Conservation (phyloP, 805 yeast genomes). For the Dipodascus geniculatus region DNA sequence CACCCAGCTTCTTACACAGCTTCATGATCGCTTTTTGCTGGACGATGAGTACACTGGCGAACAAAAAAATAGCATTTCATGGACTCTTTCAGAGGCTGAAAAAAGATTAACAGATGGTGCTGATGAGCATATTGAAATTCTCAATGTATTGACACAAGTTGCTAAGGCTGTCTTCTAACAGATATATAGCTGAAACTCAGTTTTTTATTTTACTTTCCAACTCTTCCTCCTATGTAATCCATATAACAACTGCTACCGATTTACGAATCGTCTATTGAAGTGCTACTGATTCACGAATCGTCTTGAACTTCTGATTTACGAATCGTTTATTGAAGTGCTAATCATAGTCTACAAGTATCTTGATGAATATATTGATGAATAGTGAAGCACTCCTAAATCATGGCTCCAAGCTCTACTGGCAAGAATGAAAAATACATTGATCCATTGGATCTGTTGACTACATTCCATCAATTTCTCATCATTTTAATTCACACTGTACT, state of each 20-base stretch:
- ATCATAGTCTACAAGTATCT: background rate
- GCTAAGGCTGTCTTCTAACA: conserved; percentile 19
- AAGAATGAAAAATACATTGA: background rate
- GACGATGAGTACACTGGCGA: conserved; percentile 37
- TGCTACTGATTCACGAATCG: too few species aligned
- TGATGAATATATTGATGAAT: background rate
- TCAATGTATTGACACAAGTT: conserved; percentile 50
- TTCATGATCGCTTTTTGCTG: conserved; percentile 55
- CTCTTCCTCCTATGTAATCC: too few species aligned
- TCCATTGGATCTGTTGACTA: conserved; percentile 14
- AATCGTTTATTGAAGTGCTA: background rate
- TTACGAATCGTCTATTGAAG: too few species aligned
- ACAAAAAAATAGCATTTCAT: conserved; percentile 56
- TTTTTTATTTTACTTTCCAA: too few species aligned
- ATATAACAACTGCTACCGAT: too few species aligned
- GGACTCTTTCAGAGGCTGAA: conserved; percentile 62
- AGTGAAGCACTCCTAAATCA: background rate
- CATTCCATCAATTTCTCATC: conserved; percentile 37
- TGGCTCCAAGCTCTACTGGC: background rate
- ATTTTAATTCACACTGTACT: conserved; percentile 44
- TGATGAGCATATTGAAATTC: conserved; percentile 74
- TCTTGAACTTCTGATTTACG: background rate
- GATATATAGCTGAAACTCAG: too few species aligned
- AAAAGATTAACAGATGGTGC: conserved; percentile 69
- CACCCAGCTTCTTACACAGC: conserved; percentile 54